phyloP scores from a whole-genome alignment of 2,329 filamentous ascomycete species.

The Trichoderma sp. region DNA sequence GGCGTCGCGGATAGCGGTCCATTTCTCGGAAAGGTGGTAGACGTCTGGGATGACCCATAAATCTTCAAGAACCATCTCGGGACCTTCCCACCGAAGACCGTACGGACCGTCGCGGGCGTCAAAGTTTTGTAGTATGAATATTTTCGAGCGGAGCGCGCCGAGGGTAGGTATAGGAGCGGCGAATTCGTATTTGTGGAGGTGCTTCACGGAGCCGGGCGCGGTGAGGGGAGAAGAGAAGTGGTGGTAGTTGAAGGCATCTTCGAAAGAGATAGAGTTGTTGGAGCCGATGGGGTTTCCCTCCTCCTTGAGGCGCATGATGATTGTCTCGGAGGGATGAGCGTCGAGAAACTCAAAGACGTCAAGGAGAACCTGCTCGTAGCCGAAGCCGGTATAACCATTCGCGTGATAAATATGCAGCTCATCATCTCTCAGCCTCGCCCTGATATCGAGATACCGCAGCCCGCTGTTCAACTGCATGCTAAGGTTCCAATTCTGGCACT shows the following conservation, averaged over 20 bases:
- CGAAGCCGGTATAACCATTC: conserved; percentile 44
- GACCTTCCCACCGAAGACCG: conserved; percentile 45
- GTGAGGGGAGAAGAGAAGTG: conserved; percentile 36
- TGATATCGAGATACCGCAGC: conserved; percentile 50
- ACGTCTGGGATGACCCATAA: conserved; percentile 44
- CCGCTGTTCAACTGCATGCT: conserved; percentile 44
- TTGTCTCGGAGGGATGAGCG: conserved; percentile 43
- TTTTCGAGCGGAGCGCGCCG: conserved; percentile 43
- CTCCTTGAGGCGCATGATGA: conserved; percentile 51
- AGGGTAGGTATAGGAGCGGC: conserved; percentile 41
- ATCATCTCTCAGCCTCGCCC: conserved; percentile 43
- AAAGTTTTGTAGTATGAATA: conserved; percentile 50
- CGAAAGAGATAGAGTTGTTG: conserved; percentile 40
- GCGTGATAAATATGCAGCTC: conserved; percentile 49
- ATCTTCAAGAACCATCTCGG: conserved; percentile 47
- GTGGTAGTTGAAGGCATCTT: conserved; percentile 45
- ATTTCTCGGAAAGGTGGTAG: conserved; percentile 45
- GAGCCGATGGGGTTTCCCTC: conserved; percentile 40
- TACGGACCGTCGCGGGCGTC: conserved; percentile 33
- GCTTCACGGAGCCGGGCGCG: conserved; percentile 32
- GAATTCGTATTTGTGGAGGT: conserved; percentile 37
- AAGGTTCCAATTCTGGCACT: conserved; percentile 49
- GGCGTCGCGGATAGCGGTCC: conserved; percentile 42
- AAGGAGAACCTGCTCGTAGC: conserved; percentile 41
- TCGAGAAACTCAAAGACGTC: conserved; percentile 47